These are phyloP conservation scores for Rosa multiflora DNA, from an alignment of 306 rosid genomes.

Conservation along the genomic window DNA sequence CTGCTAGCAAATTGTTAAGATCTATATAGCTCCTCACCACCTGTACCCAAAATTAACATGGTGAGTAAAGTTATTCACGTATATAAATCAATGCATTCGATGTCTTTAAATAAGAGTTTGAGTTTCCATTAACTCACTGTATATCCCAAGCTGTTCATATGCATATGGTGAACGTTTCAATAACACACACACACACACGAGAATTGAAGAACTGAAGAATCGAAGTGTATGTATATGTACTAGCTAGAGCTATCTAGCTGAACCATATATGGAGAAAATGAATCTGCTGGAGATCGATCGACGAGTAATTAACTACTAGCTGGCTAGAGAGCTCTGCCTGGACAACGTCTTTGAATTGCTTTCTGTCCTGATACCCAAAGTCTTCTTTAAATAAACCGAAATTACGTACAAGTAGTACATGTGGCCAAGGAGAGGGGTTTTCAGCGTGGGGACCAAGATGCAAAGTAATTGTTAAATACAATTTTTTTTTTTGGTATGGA, in stretches of 20 bases:
- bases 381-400: neutral
- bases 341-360: neutral
- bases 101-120: neutral
- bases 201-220: neutral
- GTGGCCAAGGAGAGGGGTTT: neutral
- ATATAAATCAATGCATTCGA: neutral
- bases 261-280: neutral
- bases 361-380: neutral
- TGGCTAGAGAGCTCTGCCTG: neutral
- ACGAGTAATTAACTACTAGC: neutral
- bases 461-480: no score
- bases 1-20: neutral
- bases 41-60: neutral
- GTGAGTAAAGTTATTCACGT: neutral
- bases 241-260: neutral
- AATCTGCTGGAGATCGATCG: neutral
- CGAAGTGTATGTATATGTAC: neutral
- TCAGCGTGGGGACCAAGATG: neutral
- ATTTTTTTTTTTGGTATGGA: no score
- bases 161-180: neutral
- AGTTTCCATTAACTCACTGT: neutral
- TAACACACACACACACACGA: no score
- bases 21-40: neutral
- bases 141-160: neutral
- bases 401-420: neutral